Base-by-base conservation (phyloP, 2,329 filamentous ascomycete genomes). In the Neofusicoccum sp. region DNA sequence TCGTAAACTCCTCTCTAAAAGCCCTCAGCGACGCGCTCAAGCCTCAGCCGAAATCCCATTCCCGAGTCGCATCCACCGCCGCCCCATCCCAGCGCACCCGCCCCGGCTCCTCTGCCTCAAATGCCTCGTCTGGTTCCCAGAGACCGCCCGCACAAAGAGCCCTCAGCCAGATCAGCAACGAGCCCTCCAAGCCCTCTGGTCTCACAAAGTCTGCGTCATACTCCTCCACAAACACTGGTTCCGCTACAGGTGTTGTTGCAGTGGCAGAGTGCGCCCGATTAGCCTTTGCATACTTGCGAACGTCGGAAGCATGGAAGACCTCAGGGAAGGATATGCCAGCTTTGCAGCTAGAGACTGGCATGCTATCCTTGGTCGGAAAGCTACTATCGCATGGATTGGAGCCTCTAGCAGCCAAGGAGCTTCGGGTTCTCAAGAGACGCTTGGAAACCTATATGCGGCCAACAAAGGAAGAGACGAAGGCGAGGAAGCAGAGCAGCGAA, bases 291-390 rank as follows among this genome's bases (percentile, higher is more conserved):
- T 87, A 85, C 56, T 78, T 93, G 43, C 82, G 88, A 56, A 80
- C 82, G 33, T 70, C 87, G 29, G 84, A 89, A 56, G 79, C 76
- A 34, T 73, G 74, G 22, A 79, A 83, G 31, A 77, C 83, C 1
- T 77, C 83, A 5, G 80, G 83, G 7, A 77, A 86, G 8, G 77
- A 83, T 8, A 78, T 88, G n/a, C 83, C 86, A 1, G 82, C 85
- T 48, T 77, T 90, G 43, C 89, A 93, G 71, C 75, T 93, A 3
- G 91, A 93, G 71, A 87, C 82, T 64, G 91, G 90, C 61, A 90
- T 91, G 82, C 85, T 89, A 14, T 86, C 88, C 0, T 81, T 93
- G 60, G 76, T 89, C 43, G 84, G 85, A 43, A 91, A 88, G 71
- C 79, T 93, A 1, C 77, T 92, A 12, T 78, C 80, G 0, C 79